Evolutionary conservation across 2,329 filamentous ascomycete species (phyloP).

Genomic region (Colletotrichum phormii): DNA sequence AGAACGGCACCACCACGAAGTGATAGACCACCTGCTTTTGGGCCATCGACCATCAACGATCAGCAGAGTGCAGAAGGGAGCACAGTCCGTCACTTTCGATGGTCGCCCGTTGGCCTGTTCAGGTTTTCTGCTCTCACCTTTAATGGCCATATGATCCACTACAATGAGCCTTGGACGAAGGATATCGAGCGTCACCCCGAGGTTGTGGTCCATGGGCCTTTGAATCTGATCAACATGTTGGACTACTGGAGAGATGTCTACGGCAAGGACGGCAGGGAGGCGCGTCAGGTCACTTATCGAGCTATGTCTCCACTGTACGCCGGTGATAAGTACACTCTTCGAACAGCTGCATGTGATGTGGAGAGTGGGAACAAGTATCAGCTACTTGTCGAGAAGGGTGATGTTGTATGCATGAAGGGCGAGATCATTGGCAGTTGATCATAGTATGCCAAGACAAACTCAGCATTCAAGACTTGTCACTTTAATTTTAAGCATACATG

Average conservation of each 20-base stretch:
- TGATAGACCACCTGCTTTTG: neutral
- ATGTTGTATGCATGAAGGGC: slow-evolving; percentile 50
- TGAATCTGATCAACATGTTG: slow-evolving; percentile 79
- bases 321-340: slow-evolving; percentile 72
- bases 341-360: slow-evolving; percentile 55
- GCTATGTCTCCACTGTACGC: slow-evolving; percentile 79
- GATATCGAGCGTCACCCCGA: slow-evolving; percentile 76
- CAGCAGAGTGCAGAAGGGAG: slow-evolving; percentile 14
- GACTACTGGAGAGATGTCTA: slow-evolving; percentile 72
- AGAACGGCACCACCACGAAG: slow-evolving; percentile 37
- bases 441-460: too few relatives aligned
- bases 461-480: too few relatives aligned
- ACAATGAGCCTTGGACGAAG: slow-evolving; percentile 75
- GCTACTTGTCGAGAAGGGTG: slow-evolving; percentile 58
- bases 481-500: too few relatives aligned
- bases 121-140: slow-evolving; percentile 87
- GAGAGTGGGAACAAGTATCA: slow-evolving; percentile 52
- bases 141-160: slow-evolving; percentile 88
- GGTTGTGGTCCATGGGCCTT: slow-evolving; percentile 82
- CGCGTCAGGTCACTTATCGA: slow-evolving; percentile 68
- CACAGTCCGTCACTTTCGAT: slow-evolving; percentile 48
- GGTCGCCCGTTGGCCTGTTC: slow-evolving; percentile 71
- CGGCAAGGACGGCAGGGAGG: slow-evolving; percentile 32
- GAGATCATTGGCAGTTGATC: slow-evolving; percentile 33
- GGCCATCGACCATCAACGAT: slow-evolving; percentile 10